These are phyloP conservation scores for Trichoderma breve DNA, from an alignment of 2,329 filamentous ascomycete genomes.

Conservation along the genomic window DNA sequence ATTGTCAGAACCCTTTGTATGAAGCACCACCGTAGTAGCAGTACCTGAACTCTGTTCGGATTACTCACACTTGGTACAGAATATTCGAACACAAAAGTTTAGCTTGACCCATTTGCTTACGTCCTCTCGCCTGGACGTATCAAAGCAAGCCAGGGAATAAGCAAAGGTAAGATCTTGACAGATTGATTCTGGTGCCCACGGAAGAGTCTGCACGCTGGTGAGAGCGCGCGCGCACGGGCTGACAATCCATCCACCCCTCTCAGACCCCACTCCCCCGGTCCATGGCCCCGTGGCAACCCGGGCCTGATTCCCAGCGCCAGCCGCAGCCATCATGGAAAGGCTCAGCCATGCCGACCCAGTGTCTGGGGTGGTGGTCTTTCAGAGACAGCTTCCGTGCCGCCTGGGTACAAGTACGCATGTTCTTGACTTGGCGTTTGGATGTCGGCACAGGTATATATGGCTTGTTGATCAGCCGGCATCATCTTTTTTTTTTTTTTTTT, in stretches of 20 bases:
- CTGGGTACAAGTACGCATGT: background rate
- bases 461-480: conserved; percentile 28
- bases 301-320: conserved; percentile 24
- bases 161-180: conserved; percentile 19
- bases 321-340: conserved; percentile 35
- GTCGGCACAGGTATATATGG: conserved; percentile 10
- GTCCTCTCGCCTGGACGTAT: conserved; percentile 2
- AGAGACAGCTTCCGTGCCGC: conserved; percentile 1
- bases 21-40: background rate
- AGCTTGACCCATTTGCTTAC: background rate
- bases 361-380: conserved; percentile 32
- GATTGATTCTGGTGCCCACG: conserved; percentile 5
- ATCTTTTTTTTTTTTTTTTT: background rate
- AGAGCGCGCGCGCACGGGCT: conserved; percentile 19
- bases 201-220: conserved; percentile 4
- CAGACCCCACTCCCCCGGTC: conserved; percentile 14
- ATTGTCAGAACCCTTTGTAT: background rate
- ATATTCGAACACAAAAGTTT: background rate
- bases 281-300: conserved; percentile 20
- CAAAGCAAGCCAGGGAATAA: background rate
- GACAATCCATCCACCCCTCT: conserved; percentile 9
- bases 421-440: conserved; percentile 14
- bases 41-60: background rate
- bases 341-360: conserved; percentile 36
- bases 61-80: background rate